phyloP scores from a whole-genome alignment of 148 eudicot genomes.

The Polygonum maritimum region DNA sequence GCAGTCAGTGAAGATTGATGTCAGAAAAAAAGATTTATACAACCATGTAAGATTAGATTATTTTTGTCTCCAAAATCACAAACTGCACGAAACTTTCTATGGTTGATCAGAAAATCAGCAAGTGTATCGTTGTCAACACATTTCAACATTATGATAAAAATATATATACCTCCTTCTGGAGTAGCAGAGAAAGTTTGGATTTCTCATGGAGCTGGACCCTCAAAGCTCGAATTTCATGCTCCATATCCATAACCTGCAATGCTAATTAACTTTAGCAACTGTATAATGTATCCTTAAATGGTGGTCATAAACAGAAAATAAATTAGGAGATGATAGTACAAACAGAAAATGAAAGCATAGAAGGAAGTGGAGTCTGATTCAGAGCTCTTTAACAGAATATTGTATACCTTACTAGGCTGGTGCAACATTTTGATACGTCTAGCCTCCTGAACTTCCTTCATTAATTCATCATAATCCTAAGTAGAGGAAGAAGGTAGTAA shows the following conservation, averaged over 20 bases:
- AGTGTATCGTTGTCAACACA: neutral
- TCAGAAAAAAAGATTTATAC: no score
- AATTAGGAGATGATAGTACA: neutral
- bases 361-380: neutral
- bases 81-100: neutral
- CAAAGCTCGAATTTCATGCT: conserved; percentile 88
- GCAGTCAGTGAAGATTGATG: no score
- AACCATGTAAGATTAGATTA: conserved; percentile 1
- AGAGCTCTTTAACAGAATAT: neutral
- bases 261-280: neutral
- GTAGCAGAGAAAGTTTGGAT: conserved; percentile 67
- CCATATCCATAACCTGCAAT: conserved; percentile 98
- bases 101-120: neutral
- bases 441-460: conserved; percentile 99
- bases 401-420: conserved; percentile 88
- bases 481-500: neutral
- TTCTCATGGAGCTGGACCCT: conserved; percentile 84
- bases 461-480: conserved; percentile 74
- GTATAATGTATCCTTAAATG: neutral
- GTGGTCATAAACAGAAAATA: neutral
- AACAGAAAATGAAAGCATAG: neutral
- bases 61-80: neutral
- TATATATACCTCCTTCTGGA: conserved; percentile 75
- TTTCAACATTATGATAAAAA: neutral
- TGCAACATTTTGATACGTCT: conserved; percentile 98